A percentile compares a stretch with the other conserved stretches of the same genome.
Conservation (phyloP, 257 asterid genomes). For the Solanum lycopersicoides region DNA sequence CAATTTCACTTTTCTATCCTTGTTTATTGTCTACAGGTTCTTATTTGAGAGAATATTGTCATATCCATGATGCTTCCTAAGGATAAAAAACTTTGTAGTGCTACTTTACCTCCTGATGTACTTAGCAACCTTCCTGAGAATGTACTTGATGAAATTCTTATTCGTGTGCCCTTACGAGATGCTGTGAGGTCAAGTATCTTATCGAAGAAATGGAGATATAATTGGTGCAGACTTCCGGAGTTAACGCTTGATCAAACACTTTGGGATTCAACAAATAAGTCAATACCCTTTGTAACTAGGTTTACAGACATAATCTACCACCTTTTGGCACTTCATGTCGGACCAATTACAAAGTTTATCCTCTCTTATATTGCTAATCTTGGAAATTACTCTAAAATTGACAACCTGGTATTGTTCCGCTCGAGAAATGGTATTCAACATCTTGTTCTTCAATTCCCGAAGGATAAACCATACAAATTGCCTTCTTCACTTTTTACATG, state of each 20-base stretch:
- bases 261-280: accelerated
- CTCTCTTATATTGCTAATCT: neutral
- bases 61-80: neutral
- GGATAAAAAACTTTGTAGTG: neutral
- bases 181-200: neutral
- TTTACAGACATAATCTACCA: neutral
- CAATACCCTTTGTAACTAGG: neutral
- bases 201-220: neutral
- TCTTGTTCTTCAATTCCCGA: neutral
- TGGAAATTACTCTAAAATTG: neutral
- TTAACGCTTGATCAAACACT: neutral
- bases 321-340: neutral
- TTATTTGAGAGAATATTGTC: neutral
- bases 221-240: neutral
- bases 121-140: neutral
- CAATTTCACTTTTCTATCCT: no score
- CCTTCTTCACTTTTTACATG: neutral
- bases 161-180: neutral
- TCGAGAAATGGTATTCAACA: neutral
- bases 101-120: neutral
- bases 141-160: neutral
- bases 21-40: neutral
- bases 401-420: neutral
- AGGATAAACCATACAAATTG: neutral
- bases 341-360: neutral